These are phyloP conservation scores for Fusarium redolens DNA, from an alignment of 2,329 filamentous ascomycete genomes.

Conservation along the genomic window DNA sequence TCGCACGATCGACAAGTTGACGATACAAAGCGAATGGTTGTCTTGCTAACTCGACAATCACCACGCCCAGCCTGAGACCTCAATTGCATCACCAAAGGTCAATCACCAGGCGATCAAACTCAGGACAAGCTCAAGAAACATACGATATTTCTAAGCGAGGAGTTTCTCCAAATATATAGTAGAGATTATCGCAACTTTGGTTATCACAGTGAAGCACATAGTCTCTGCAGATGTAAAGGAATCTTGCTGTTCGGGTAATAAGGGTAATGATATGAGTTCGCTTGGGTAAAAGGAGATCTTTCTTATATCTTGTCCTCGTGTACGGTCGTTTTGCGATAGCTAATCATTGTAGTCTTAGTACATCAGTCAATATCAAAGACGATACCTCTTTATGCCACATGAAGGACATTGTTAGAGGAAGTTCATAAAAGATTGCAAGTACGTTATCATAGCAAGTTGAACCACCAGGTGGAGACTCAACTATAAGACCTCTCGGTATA, in stretches of 20 bases:
- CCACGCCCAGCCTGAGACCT: neutral
- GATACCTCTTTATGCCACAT: neutral
- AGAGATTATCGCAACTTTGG: neutral
- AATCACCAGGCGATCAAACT: neutral
- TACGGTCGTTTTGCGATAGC: neutral
- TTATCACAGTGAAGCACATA: neutral
- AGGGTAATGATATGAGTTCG: neutral
- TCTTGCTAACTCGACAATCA: neutral
- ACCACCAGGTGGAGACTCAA: neutral
- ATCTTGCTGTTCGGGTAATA: neutral
- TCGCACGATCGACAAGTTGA: slow-evolving; percentile 10
- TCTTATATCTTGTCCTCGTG: neutral
- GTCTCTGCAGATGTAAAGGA: neutral
- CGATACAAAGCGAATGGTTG: neutral
- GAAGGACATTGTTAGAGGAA: neutral
- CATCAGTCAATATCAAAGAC: neutral
- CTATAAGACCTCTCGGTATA: neutral
- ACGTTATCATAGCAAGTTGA: neutral
- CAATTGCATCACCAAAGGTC: neutral
- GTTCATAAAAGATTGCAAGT: neutral
- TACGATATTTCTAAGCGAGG: neutral
- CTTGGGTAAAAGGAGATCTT: neutral
- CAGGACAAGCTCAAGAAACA: neutral
- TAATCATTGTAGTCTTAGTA: neutral
- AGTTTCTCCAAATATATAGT: neutral